A percentile compares a stretch with the other conserved stretches of the same genome.
These are phyloP conservation scores for Neurospora sp. DNA, from an alignment of 2,329 filamentous ascomycete species.

Conservation along the genomic window DNA sequence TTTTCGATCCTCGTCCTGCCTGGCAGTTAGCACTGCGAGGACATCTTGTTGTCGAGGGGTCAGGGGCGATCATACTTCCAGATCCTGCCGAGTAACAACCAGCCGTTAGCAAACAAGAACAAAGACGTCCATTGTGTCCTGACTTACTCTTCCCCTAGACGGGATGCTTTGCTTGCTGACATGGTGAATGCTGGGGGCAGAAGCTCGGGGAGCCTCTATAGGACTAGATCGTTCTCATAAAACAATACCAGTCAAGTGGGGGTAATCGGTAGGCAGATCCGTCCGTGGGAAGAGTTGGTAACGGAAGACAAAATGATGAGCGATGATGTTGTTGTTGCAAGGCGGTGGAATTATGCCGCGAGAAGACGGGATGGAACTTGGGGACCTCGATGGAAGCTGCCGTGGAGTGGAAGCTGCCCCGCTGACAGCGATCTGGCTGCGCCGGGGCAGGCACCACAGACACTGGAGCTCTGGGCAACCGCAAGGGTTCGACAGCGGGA, in stretches of 20 bases:
- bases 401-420: not conserved
- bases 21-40: slow-evolving; percentile 20
- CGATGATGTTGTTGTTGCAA: not conserved
- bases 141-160: slow-evolving; percentile 52
- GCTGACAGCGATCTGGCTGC: not conserved
- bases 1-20: slow-evolving; percentile 87
- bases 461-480: not conserved
- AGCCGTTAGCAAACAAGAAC: slow-evolving; percentile 6
- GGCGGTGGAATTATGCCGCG: not conserved
- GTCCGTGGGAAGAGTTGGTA: not conserved
- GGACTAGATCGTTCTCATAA: not conserved
- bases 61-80: slow-evolving; percentile 60
- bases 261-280: not conserved
- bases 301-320: not conserved
- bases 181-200: slow-evolving; percentile 25
- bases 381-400: not conserved
- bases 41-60: not conserved
- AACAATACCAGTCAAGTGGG: not conserved
- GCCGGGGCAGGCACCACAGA: not conserved
- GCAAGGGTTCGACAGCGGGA: not conserved
- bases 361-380: not conserved
- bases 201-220: not conserved
- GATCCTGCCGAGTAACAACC: slow-evolving; percentile 45
- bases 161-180: slow-evolving; percentile 51
- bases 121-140: not conserved